Percentiles rank a stretch among this genome's conserved stretches.
Conservation (phyloP, 257 asterid species). For the Forsythia viridissima region DNA sequence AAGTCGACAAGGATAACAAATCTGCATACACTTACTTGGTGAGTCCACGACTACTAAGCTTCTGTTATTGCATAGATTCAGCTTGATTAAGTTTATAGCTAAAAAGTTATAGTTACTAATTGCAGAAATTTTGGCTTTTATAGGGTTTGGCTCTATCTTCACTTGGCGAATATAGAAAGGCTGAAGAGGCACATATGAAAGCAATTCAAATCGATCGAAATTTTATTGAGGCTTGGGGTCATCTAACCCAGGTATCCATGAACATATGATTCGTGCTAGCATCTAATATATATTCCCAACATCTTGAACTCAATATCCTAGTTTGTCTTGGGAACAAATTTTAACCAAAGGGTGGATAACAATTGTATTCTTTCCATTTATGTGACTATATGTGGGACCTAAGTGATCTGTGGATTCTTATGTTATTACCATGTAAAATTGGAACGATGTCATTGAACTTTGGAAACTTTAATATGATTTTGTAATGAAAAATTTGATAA, state of each 20-base stretch:
- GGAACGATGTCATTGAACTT: not conserved
- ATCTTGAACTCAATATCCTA: not conserved
- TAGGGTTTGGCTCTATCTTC: slow-evolving; percentile 93
- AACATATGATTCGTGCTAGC: slow-evolving; percentile 9
- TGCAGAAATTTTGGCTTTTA: slow-evolving; percentile 28
- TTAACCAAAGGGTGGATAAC: slow-evolving; percentile 9
- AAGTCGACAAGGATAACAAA: slow-evolving; percentile 78
- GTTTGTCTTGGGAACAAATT: slow-evolving; percentile 18
- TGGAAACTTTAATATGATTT: slow-evolving; percentile 4
- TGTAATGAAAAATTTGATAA: not conserved
- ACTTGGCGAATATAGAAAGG: slow-evolving; percentile 78
- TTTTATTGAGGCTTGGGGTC: slow-evolving; percentile 96
- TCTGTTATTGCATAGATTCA: slow-evolving; percentile 12
- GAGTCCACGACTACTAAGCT: slow-evolving; percentile 37
- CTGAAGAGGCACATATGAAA: slow-evolving; percentile 91
- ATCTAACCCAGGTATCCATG: slow-evolving; percentile 85
- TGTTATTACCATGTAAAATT: slow-evolving; percentile 3
- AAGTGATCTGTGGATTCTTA: slow-evolving; percentile 20
- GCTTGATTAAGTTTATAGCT: slow-evolving; percentile 20
- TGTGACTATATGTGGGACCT: slow-evolving; percentile 24
- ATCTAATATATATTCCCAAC: not conserved
- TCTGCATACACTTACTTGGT: slow-evolving; percentile 96
- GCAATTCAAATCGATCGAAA: slow-evolving; percentile 81
- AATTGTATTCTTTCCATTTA: slow-evolving; percentile 22
- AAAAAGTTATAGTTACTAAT: not conserved